Base-by-base conservation (phyloP, 805 yeast species). In the Candida sonorensis region DNA sequence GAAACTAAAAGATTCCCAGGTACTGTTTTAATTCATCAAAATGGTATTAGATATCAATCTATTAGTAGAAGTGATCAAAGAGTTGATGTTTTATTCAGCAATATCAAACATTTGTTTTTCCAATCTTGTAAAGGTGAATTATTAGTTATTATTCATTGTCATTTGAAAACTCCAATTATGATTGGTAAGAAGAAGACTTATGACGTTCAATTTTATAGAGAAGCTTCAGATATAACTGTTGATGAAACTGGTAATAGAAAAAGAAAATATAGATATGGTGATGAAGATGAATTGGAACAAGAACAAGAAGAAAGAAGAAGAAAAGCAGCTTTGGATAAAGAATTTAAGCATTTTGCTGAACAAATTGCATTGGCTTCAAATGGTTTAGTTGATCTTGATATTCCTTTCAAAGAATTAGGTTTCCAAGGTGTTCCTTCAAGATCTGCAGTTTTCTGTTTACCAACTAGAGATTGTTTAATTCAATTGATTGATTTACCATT, bases 281-380 rank as follows among this genome's bases (percentile, higher is more conserved):
- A 92, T 57, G 98, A 92, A 59, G 98, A 92, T 59, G 98, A 92
- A 62, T 67, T 92, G 43, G 97, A 92, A 61, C 97, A 90, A 61
- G 98, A 92, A 64, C 97, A 90, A 62, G 97, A 92, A 59, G 98
- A 92, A 63, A 79, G 97, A 64, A 73, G 90, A 59, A 75, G 96
- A 61, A 83, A 94, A 50, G 82, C 84, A 16, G 74, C 85, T 23
- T 72, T 92, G 50, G 96, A 92, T 62, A 85, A 82, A 57, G 97
- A 92, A 60, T 92, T 88, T 63, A 80, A 77, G 59, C 68, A 71
- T 29, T 92, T 87, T 63, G 90, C 90, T 13, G 97, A 92, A 60
- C 74, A 80, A 40, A 88, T 92, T 44, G 79, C 95, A 10, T 96
- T 86, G 42, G 81, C 92, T 0, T 78, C 95, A 0, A 74, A 77